Evolutionary conservation across 345 rosid genomes (phyloP), one percentile per base, ranked within the genome.

Genomic region (Citrus maxima): DNA sequence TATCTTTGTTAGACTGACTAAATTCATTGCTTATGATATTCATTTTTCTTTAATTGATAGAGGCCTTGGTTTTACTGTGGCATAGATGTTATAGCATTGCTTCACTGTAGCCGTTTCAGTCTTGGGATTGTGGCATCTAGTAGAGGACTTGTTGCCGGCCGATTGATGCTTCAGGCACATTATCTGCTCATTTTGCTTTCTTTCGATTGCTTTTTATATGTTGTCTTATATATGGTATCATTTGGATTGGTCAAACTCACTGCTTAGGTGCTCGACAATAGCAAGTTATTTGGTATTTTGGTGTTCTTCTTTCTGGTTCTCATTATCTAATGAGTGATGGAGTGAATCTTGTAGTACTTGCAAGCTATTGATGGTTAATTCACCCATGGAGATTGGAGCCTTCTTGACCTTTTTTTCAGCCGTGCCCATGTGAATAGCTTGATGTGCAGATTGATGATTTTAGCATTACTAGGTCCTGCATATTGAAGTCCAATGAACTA

Each of bases 121-220:
- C 98, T 95, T 75, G 98, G 99, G 40, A 90, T 95, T 85, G 90
- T 94, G 92, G 97, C 99, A 74, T 94, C 98, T 58, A 88, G 97
- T 59, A 87, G 93, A 88, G 98, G 99, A 38, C 87, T 92, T 85
- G 91, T 92, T 77, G 98, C 94, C 64, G 99, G 98, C 40, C 88
- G 97, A 65, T 73, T 95, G 67, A 83, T 83, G 78, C 81, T 93
- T 68, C 93, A 96, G 91, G 99, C 80, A 85, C 49, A 77, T 76
- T n/a, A 77, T 42, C 42, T 7, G 16, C 42, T 70, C 37, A 25
- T 56, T 80, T 63, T 67, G 35, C 35, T 64, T 78, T 76, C 30
- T 32, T 67, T 58, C 49, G 4, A 79, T 75, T 40, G 30, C 25
- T 18, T 27, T 61, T 16, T 27, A 19, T 55, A 25, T 38, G 7